These are phyloP conservation scores for Pseudocercospora macadamiae DNA, from an alignment of 2,329 filamentous ascomycete genomes.

Conservation along the genomic window DNA sequence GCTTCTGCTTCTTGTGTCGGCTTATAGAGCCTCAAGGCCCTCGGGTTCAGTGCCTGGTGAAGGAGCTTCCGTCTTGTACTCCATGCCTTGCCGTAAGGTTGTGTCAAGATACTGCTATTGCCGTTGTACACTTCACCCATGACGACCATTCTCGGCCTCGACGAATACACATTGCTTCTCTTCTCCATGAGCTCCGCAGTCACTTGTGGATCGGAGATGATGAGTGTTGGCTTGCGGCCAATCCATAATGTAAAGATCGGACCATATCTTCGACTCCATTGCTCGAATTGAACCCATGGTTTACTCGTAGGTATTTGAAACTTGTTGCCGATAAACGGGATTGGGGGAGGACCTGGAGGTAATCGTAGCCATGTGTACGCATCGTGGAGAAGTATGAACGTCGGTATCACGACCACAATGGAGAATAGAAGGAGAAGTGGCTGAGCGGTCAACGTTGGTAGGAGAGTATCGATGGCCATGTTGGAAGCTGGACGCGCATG, in stretches of 20 bases:
- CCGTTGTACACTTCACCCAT: conserved; percentile 52
- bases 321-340: conserved; percentile 52
- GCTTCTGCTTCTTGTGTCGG: conserved; percentile 55
- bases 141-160: conserved; percentile 49
- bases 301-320: conserved; percentile 37
- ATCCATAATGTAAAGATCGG: conserved; percentile 55
- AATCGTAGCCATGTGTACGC: conserved; percentile 43
- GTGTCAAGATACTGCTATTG: conserved; percentile 50
- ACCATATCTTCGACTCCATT: conserved; percentile 50
- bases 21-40: conserved; percentile 50
- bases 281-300: conserved; percentile 47
- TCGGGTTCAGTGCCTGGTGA: conserved; percentile 50
- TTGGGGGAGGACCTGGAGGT: conserved; percentile 51
- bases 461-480: conserved; percentile 9
- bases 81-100: conserved; percentile 55
- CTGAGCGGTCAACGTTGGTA: conserved; percentile 8
- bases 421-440: conserved; percentile 34
- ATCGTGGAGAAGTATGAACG: conserved; percentile 37
- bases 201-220: conserved; percentile 50
- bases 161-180: conserved; percentile 49
- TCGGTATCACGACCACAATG: conserved; percentile 18
- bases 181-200: conserved; percentile 52
- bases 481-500: background rate
- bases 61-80: conserved; percentile 47
- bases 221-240: conserved; percentile 49